phyloP scores from a whole-genome alignment of 2,329 filamentous ascomycete genomes.

The Botrytis hyacinthi region DNA sequence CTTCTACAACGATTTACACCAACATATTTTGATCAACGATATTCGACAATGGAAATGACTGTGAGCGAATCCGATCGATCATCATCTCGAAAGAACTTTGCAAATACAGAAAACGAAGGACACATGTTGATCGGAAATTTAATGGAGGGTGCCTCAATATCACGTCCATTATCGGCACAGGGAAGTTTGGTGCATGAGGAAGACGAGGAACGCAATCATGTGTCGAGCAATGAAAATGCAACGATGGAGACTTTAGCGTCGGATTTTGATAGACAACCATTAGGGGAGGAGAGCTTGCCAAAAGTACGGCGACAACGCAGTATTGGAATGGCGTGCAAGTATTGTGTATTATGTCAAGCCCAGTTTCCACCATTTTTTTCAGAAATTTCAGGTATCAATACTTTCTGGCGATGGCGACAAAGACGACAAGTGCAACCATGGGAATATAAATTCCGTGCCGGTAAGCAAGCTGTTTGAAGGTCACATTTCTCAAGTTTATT shows the following conservation, averaged over 20 bases:
- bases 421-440: not conserved
- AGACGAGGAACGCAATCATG: not conserved
- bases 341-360: not conserved
- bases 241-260: not conserved
- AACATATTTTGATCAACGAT: not conserved
- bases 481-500: not conserved
- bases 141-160: not conserved
- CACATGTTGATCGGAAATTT: not conserved
- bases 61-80: not conserved
- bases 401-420: not conserved
- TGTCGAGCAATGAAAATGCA: not conserved
- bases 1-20: not conserved
- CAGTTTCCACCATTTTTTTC: not conserved
- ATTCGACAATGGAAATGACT: not conserved
- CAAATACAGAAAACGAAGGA: not conserved
- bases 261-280: not conserved
- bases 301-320: not conserved
- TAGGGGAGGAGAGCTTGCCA: not conserved
- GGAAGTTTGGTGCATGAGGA: not conserved
- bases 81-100: not conserved
- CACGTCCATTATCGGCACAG: not conserved
- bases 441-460: not conserved
- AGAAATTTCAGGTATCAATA: not conserved
- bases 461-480: too few relatives aligned
- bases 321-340: not conserved